Conservation (phyloP, 257 asterid species). For the Gentiana dahurica region DNA sequence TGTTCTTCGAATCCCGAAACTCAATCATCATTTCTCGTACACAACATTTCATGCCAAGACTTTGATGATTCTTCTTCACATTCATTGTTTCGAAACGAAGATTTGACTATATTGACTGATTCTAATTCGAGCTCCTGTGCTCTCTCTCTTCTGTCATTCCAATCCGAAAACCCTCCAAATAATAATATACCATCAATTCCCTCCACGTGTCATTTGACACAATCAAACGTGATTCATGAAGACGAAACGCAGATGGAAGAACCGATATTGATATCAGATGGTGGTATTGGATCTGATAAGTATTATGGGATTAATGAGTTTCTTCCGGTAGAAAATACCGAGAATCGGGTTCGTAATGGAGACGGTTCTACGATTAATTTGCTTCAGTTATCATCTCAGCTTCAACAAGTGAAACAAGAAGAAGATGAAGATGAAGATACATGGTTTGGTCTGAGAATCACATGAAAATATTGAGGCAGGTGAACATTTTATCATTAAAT, state of each 20-base stretch:
- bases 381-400: conserved; percentile 32
- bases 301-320: conserved; percentile 12
- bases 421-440: conserved; percentile 18
- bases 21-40: conserved; percentile 9
- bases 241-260: conserved; percentile 16
- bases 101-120: conserved; percentile 13
- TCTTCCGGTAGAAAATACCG: conserved; percentile 13
- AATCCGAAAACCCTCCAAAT: conserved; percentile 14
- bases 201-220: conserved; percentile 14
- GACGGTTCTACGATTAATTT: conserved; percentile 25
- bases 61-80: conserved; percentile 7
- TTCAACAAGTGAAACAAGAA: conserved; percentile 26
- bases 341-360: conserved; percentile 13
- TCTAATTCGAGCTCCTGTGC: conserved; percentile 27
- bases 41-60: conserved; percentile 2
- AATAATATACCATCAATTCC: conserved; percentile 10
- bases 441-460: conserved; percentile 23
- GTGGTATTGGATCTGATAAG: conserved; percentile 8
- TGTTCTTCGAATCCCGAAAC: conserved; percentile 7
- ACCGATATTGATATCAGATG: conserved; percentile 20
- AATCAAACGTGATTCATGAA: conserved; percentile 9
- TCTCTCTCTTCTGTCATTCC: conserved; percentile 53
- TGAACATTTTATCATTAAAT: too few relatives aligned
- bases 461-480: conserved; percentile 4
- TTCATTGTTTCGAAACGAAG: conserved; percentile 18